phyloP scores from a whole-genome alignment of 2,329 filamentous ascomycete species.

The Fusarium sp. region DNA sequence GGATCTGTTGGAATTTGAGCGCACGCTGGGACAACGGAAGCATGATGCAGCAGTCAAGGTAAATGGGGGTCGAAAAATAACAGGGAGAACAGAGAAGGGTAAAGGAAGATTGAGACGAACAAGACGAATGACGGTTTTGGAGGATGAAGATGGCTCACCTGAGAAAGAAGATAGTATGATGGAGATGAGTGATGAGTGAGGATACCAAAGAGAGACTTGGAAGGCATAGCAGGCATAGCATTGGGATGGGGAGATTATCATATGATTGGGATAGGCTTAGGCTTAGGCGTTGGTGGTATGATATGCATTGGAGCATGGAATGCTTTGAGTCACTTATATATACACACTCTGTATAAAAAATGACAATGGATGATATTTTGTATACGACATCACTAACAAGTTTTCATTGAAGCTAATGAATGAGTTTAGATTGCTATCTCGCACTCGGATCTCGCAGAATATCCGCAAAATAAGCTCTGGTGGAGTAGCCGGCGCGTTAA shows the following conservation, averaged over 20 bases:
- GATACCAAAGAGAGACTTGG: not conserved
- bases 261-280: conserved; percentile 30
- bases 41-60: conserved; percentile 56
- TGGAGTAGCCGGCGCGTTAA: conserved; percentile 31
- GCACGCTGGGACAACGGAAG: conserved; percentile 62
- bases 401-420: not conserved
- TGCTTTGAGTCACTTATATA: not conserved
- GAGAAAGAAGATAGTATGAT: conserved; percentile 63
- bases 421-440: not conserved
- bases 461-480: conserved; percentile 7
- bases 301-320: conserved; percentile 9
- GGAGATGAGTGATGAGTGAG: conserved; percentile 65
- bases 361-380: not conserved
- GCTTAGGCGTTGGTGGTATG: conserved; percentile 32
- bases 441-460: conserved; percentile 23
- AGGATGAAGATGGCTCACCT: conserved; percentile 52
- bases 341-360: conserved; percentile 2
- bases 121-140: conserved; percentile 50
- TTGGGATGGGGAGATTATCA: conserved; percentile 17
- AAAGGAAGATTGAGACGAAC: conserved; percentile 58
- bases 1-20: conserved; percentile 64
- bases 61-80: conserved; percentile 48
- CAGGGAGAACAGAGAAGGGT: conserved; percentile 55
- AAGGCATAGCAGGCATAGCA: conserved; percentile 4
- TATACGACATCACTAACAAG: not conserved